Conservation (phyloP, 1,139 yeast genomes). For the Saccharomyces hybrid region DNA sequence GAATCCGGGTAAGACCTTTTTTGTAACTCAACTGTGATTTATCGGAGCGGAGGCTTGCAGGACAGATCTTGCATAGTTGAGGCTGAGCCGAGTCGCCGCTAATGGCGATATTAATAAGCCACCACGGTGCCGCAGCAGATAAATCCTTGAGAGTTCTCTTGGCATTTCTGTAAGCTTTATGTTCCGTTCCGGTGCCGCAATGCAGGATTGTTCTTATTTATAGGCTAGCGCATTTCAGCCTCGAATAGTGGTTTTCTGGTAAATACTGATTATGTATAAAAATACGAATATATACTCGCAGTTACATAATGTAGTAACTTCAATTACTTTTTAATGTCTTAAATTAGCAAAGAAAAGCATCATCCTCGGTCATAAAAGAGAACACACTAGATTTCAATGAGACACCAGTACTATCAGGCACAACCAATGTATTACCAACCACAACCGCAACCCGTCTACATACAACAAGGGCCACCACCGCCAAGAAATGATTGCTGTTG, state of each 20-base stretch:
- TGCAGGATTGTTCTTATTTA: background rate
- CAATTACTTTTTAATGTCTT: background rate
- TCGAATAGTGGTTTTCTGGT: background rate
- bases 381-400: background rate
- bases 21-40: background rate
- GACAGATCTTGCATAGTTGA: background rate
- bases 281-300: background rate
- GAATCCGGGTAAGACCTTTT: conserved; percentile 83
- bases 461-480: conserved; percentile 11
- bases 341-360: background rate
- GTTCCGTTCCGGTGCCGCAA: background rate
- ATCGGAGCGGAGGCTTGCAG: background rate
- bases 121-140: background rate
- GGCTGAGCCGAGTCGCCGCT: background rate
- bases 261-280: background rate
- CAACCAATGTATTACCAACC: conserved; percentile 1
- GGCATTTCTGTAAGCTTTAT: background rate
- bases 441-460: conserved; percentile 8
- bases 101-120: background rate
- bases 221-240: background rate
- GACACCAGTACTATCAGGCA: background rate
- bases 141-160: background rate
- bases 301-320: background rate
- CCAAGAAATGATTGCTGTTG: background rate
- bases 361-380: background rate